A percentile compares a stretch with the other conserved stretches of the same genome.
phyloP scores from a whole-genome alignment of 164 flowering plant genomes.

The Magnolia changhungtana region DNA sequence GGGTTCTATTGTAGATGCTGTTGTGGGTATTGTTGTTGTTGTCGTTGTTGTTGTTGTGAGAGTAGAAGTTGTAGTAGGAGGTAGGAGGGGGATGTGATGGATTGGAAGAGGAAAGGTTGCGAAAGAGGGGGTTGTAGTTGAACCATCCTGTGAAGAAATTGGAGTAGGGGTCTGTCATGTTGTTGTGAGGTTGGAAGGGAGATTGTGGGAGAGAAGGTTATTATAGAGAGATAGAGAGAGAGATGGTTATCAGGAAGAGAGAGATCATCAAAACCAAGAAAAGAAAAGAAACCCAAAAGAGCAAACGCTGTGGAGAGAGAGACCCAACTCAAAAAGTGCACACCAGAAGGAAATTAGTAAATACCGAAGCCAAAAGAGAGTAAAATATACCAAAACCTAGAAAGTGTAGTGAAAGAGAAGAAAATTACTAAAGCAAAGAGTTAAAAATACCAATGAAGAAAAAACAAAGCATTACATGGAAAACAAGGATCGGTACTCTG shows the following conservation, averaged over 20 bases:
- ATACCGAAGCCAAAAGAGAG: neutral
- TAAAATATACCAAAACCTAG: neutral
- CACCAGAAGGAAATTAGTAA: constrained; percentile 1
- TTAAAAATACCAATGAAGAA: neutral
- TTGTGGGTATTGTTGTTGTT: neutral
- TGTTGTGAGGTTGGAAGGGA: constrained; percentile 12
- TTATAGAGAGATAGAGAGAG: constrained; percentile 7
- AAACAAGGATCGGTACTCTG: neutral
- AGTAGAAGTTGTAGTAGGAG: constrained; percentile 22
- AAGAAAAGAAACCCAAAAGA: neutral
- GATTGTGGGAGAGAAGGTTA: neutral
- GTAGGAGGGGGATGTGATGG: constrained; percentile 24
- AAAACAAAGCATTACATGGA: neutral
- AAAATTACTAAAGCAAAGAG: neutral
- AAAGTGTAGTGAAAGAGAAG: neutral
- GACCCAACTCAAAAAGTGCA: constrained; percentile 6
- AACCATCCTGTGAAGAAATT: constrained; percentile 57
- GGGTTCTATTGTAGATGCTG: neutral
- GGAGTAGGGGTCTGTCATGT: constrained; percentile 58
- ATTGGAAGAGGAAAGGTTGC: constrained; percentile 23
- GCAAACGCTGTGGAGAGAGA: neutral
- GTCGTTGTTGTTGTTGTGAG: neutral
- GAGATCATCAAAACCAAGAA: neutral
- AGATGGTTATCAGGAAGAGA: constrained; percentile 4
- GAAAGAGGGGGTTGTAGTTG: constrained; percentile 27